Base-by-base conservation (phyloP, 257 asterid species). In the Solanum okadae region DNA sequence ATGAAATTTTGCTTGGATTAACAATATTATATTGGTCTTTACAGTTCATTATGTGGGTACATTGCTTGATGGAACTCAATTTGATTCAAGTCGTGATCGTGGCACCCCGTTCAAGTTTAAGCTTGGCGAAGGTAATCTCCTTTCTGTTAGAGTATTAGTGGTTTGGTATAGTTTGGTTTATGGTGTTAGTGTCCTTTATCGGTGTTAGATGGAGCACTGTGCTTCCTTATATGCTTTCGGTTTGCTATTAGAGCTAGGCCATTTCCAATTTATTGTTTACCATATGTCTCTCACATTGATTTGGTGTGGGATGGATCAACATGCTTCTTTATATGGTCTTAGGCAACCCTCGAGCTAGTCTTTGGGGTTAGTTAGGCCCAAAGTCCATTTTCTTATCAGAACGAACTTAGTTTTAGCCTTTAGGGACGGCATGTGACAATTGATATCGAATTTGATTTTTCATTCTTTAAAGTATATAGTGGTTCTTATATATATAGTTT, bases 1-100 rank as follows among this genome's bases (percentile, higher is more conserved):
- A 35, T 73, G 82, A 76, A 20, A 38, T 76, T 76, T 1, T 38
- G 34, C 44, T 77, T n/a, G 6, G 23, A 72, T 34, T 87, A 12
- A 83, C 42, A 70, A 83, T 68, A 63, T 49, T n/a, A 5, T 89
- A 84, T 85, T 90, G 67, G 46, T 59, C 82, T 87, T 38, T 90
- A 93, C 94, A 93, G 96, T 93, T 87, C 96, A 92, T 89, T 92
- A 91, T 83, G 94, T 91, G 89, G 96, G 96, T 18, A 92, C 92
- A 67, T 85, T 93, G 89, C 90, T 91, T 87, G 93, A 93, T 86
- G 95, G 96, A 70, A 92, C 93, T 71, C 91, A 90, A 87, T 93
- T 93, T 46, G 95, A 91, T 90, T 92, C 95, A 9, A 93, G 95
- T 89, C 61, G 81, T 20, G 94, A 93, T 25, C 86, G 89, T 38